These are phyloP conservation scores for Cyclotella baltica DNA, from an alignment of 108 stramenopile species.

Conservation along the genomic window DNA sequence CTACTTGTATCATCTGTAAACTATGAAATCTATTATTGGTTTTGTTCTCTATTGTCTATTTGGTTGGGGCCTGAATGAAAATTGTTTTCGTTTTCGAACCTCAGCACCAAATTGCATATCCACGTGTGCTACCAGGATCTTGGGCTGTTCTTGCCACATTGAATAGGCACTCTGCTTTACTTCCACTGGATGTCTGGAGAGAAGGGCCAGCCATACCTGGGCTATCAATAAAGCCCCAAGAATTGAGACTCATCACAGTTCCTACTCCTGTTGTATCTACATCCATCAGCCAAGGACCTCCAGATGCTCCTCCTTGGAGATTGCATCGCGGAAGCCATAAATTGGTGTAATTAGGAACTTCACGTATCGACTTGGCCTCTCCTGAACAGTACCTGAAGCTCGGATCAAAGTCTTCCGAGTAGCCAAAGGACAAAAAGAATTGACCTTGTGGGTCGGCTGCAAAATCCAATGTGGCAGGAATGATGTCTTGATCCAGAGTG, in stretches of 20 bases:
- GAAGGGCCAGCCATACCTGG: slow-evolving; percentile 36
- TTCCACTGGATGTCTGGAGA: slow-evolving; percentile 31
- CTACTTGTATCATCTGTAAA: too few relatives aligned
- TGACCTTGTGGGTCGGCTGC: slow-evolving; percentile 1
- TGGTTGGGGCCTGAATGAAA: too few relatives aligned
- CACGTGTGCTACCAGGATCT: slow-evolving; percentile 30
- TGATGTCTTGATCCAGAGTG: slow-evolving; percentile 25
- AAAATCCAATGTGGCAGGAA: slow-evolving; percentile 22
- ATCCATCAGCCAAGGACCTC: slow-evolving; percentile 30
- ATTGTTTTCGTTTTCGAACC: too few relatives aligned
- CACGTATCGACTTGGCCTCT: slow-evolving; percentile 1
- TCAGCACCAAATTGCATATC: slow-evolving; percentile 13
- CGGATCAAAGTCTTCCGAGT: slow-evolving; percentile 39
- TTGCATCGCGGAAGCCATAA: slow-evolving; percentile 25
- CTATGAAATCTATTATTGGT: too few relatives aligned
- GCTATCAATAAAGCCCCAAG: slow-evolving; percentile 35
- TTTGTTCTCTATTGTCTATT: background rate
- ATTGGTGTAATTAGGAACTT: slow-evolving; percentile 31
- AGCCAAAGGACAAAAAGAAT: slow-evolving; percentile 26
- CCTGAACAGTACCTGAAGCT: slow-evolving; percentile 29
- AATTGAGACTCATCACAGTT: slow-evolving; percentile 31
- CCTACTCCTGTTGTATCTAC: slow-evolving; percentile 25
- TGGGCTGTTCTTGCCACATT: slow-evolving; percentile 18
- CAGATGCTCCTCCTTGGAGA: slow-evolving; percentile 32
- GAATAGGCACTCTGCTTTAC: slow-evolving; percentile 36